Evolutionary conservation across 1,139 yeast genomes (phyloP).

Genomic region (Candida smagusa): DNA sequence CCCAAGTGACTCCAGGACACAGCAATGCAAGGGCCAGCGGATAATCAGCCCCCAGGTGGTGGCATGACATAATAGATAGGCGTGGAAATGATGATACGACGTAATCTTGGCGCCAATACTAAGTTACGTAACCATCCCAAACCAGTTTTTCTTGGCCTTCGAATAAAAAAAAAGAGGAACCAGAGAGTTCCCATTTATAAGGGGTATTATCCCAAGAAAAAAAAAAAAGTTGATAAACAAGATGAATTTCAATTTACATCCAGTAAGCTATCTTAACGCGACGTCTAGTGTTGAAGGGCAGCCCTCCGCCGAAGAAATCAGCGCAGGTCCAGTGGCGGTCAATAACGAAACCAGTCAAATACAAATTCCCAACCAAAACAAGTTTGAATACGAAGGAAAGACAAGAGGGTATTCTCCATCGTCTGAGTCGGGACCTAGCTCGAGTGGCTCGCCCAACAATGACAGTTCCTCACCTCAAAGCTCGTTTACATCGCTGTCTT

Average conservation of each 20-base stretch:
- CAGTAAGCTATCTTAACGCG: conserved; percentile 45
- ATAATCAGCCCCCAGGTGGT: no score
- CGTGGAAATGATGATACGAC: no score
- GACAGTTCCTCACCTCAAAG: conserved; percentile 30
- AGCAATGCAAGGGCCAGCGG: no score
- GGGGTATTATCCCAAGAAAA: background rate
- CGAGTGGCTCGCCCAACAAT: conserved; percentile 23
- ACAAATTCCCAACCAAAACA: no score
- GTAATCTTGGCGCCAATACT: no score
- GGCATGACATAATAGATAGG: no score
- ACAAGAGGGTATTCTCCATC: conserved; percentile 10
- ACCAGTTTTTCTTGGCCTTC: conserved; percentile 6
- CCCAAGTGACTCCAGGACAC: no score
- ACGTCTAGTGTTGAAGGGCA: conserved; percentile 7
- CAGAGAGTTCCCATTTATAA: background rate
- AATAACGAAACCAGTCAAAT: no score
- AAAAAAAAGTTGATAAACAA: conserved; percentile 1
- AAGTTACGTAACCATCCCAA: no score
- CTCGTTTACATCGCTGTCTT: conserved; percentile 37
- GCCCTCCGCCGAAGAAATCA: no score
- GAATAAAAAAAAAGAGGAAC: background rate
- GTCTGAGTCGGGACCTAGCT: conserved; percentile 28
- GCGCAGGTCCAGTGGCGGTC: no score
- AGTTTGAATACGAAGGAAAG: background rate
- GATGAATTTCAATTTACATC: conserved; percentile 46